Conservation (phyloP, 495 filamentous ascomycete species). For the Chaetomium fimeti region DNA sequence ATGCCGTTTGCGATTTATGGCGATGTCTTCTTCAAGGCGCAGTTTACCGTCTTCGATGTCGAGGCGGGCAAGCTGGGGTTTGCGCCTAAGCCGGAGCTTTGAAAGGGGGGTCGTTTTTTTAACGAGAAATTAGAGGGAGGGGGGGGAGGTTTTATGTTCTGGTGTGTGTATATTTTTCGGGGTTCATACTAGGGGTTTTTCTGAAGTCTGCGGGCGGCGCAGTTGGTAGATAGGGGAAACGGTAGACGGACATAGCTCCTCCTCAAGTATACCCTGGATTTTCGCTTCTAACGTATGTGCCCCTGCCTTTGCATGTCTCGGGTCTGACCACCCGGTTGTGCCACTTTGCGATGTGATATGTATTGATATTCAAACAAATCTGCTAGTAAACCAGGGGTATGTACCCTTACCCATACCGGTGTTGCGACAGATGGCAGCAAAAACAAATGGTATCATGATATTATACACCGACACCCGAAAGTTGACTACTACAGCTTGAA, state of each 20-base stretch:
- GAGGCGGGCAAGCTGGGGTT: slow-evolving; percentile 57
- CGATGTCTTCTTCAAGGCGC: slow-evolving; percentile 79
- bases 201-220: not conserved
- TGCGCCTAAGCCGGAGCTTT: slow-evolving; percentile 44
- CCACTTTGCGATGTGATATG: no score
- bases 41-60: slow-evolving; percentile 74
- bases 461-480: not conserved
- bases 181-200: not conserved
- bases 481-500: slow-evolving; percentile 49
- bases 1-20: slow-evolving; percentile 73
- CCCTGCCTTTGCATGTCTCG: not conserved
- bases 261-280: not conserved
- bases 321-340: no score
- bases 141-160: not conserved
- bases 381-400: no score
- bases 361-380: no score
- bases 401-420: no score
- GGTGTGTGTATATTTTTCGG: not conserved
- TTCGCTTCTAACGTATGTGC: not conserved
- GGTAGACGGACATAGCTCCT: not conserved
- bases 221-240: not conserved
- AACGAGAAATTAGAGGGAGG: not conserved
- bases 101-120: not conserved
- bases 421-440: no score
- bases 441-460: slow-evolving; percentile 13